Evolutionary conservation across 2,329 filamentous ascomycete genomes (phyloP).

Genomic region (Harringtonia lauricola): DNA sequence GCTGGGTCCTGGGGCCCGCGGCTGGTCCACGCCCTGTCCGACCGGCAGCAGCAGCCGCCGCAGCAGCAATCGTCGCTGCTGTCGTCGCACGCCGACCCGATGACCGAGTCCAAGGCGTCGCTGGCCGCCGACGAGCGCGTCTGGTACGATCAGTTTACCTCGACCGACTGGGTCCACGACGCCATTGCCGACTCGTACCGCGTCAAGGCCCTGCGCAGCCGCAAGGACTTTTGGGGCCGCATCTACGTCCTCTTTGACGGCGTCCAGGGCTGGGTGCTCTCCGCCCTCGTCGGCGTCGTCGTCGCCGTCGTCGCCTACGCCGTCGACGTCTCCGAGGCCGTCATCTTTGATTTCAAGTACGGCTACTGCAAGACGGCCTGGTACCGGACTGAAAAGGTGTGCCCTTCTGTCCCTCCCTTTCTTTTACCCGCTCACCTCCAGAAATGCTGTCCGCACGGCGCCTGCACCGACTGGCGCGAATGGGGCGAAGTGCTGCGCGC

Average conservation of each 20-base stretch:
- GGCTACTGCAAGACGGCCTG: constrained; percentile 68
- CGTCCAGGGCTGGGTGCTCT: constrained; percentile 87
- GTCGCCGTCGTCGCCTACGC: constrained; percentile 80
- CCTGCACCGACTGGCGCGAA: constrained; percentile 43
- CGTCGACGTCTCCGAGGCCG: constrained; percentile 77
- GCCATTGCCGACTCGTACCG: constrained; percentile 90
- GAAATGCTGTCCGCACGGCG: constrained; percentile 44
- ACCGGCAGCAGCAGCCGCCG: too few species aligned
- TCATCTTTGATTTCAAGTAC: constrained; percentile 82
- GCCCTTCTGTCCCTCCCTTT: not conserved
- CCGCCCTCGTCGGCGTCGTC: constrained; percentile 77
- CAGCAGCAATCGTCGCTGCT: constrained; percentile 42
- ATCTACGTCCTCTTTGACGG: constrained; percentile 69
- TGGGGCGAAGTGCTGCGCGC: constrained; percentile 41
- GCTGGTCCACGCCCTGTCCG: constrained; percentile 49
- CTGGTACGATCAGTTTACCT: constrained; percentile 98
- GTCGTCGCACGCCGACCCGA: too few species aligned
- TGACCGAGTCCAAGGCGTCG: constrained; percentile 54
- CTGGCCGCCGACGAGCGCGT: constrained; percentile 70
- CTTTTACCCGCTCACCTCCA: constrained; percentile 14
- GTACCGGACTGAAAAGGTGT: constrained; percentile 60
- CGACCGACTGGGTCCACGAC: constrained; percentile 96
- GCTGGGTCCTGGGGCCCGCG: constrained; percentile 49
- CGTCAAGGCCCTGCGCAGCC: constrained; percentile 67
- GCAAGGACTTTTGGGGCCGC: constrained; percentile 78